These are phyloP conservation scores for Pythium folliculosum DNA, from an alignment of 352 stramenopile genomes.

Conservation along the genomic window DNA sequence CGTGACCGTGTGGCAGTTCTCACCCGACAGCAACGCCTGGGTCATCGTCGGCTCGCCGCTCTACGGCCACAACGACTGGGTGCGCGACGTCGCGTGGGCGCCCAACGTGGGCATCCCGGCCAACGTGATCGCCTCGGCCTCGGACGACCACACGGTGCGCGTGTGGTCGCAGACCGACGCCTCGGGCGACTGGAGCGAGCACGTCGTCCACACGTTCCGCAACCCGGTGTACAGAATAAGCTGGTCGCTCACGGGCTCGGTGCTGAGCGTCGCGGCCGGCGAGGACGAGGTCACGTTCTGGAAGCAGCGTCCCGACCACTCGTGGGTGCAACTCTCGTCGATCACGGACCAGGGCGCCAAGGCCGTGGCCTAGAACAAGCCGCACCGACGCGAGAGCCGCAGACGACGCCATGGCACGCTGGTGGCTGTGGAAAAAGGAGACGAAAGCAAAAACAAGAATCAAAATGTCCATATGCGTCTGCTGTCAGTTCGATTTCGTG, in stretches of 20 bases:
- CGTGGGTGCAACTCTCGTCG: constrained; percentile 75
- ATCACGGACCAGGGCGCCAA: constrained; percentile 69
- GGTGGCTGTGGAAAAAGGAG: too few relatives aligned
- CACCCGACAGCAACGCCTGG: constrained; percentile 41
- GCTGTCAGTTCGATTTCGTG: too few relatives aligned
- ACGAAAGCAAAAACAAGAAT: constrained; percentile 9
- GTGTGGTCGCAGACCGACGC: constrained; percentile 78
- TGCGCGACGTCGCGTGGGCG: constrained; percentile 82
- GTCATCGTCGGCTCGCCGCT: constrained; percentile 45
- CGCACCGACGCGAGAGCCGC: too few relatives aligned
- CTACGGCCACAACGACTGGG: constrained; percentile 78
- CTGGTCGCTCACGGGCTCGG: constrained; percentile 75
- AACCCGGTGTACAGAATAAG: constrained; percentile 80
- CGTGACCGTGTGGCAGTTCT: constrained; percentile 66
- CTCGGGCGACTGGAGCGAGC: constrained; percentile 57
- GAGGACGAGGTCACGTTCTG: constrained; percentile 83
- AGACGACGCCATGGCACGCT: too few relatives aligned
- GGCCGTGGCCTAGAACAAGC: constrained; percentile 24
- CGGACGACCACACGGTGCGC: constrained; percentile 83
- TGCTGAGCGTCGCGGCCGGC: constrained; percentile 64
- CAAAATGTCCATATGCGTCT: neutral
- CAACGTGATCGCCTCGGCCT: constrained; percentile 77
- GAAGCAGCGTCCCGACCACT: constrained; percentile 63
- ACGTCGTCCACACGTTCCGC: constrained; percentile 70
- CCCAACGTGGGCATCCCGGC: constrained; percentile 83